These are phyloP conservation scores for Lactifluus echinatus DNA, from an alignment of 768 basidiomycete species.

Conservation along the genomic window DNA sequence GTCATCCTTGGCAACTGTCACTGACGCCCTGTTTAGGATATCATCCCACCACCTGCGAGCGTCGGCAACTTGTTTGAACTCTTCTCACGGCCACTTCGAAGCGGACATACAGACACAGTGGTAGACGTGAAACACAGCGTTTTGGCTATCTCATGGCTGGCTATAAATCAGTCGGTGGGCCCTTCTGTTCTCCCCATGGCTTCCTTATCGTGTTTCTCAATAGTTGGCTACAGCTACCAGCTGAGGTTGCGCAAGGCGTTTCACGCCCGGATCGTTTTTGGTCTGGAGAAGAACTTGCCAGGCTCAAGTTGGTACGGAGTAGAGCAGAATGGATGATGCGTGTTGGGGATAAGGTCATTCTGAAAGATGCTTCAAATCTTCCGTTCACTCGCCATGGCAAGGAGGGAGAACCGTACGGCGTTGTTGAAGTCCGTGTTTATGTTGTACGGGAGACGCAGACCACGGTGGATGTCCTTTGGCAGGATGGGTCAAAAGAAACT, in stretches of 20 bases:
- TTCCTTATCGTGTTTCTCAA: conserved; percentile 3
- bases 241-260: conserved; percentile 43
- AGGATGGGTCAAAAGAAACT: conserved; percentile 66
- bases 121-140: conserved; percentile 67
- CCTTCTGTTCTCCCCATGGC: not conserved
- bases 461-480: conserved; percentile 73
- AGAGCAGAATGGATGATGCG: conserved; percentile 56
- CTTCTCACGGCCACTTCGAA: conserved; percentile 37
- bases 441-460: conserved; percentile 66
- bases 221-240: conserved; percentile 45
- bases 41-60: conserved; percentile 47
- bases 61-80: conserved; percentile 40
- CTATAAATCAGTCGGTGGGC: conserved; percentile 75
- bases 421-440: conserved; percentile 47
- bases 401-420: conserved; percentile 35
- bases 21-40: conserved; percentile 45
- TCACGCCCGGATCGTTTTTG: conserved; percentile 70
- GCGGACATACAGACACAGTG: conserved; percentile 49
- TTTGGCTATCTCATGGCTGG: conserved; percentile 79
- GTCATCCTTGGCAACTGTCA: conserved; percentile 3
- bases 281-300: conserved; percentile 52
- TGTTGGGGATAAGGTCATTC: conserved; percentile 61
- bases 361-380: conserved; percentile 42
- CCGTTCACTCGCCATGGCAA: conserved; percentile 56
- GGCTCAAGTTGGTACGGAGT: conserved; percentile 55